Evolutionary conservation across 352 stramenopile genomes (phyloP).

Genomic region (Globisporangium splendens): DNA sequence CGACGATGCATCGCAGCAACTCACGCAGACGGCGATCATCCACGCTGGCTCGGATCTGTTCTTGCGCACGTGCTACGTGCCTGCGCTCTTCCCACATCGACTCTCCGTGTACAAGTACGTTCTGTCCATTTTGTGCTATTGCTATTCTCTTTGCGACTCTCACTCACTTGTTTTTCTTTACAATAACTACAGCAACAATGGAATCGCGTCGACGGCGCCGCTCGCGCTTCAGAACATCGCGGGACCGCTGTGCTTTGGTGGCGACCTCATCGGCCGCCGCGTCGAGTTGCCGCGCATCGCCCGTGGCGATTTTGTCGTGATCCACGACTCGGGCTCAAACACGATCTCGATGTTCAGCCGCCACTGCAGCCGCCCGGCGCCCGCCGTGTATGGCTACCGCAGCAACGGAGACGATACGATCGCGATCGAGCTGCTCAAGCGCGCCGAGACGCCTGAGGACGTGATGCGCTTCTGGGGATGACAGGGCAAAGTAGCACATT

Average conservation of each 20-base stretch:
- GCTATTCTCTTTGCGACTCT: slow-evolving; percentile 1
- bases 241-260: slow-evolving; percentile 90
- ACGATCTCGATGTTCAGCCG: slow-evolving; percentile 86
- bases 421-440: slow-evolving; percentile 65
- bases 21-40: slow-evolving; percentile 75
- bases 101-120: slow-evolving; percentile 83
- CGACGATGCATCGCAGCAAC: slow-evolving; percentile 8
- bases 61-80: slow-evolving; percentile 83
- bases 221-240: slow-evolving; percentile 73
- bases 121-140: slow-evolving; percentile 1
- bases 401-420: slow-evolving; percentile 35
- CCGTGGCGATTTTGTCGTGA: slow-evolving; percentile 77
- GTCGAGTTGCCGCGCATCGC: slow-evolving; percentile 57
- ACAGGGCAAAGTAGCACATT: no score
- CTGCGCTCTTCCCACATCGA: slow-evolving; percentile 72
- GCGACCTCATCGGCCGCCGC: slow-evolving; percentile 79
- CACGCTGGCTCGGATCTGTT: slow-evolving; percentile 91
- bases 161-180: slow-evolving; percentile 5
- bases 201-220: slow-evolving; percentile 39
- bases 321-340: slow-evolving; percentile 87
- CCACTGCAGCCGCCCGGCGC: slow-evolving; percentile 81
- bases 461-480: slow-evolving; percentile 80
- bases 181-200: slow-evolving; percentile 31
- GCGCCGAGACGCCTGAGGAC: slow-evolving; percentile 67
- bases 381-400: slow-evolving; percentile 81